Percentiles rank a stretch among this genome's conserved stretches.
These are phyloP conservation scores for Xylariaceae sp. DNA, from an alignment of 2,329 filamentous ascomycete genomes.

Conservation along the genomic window DNA sequence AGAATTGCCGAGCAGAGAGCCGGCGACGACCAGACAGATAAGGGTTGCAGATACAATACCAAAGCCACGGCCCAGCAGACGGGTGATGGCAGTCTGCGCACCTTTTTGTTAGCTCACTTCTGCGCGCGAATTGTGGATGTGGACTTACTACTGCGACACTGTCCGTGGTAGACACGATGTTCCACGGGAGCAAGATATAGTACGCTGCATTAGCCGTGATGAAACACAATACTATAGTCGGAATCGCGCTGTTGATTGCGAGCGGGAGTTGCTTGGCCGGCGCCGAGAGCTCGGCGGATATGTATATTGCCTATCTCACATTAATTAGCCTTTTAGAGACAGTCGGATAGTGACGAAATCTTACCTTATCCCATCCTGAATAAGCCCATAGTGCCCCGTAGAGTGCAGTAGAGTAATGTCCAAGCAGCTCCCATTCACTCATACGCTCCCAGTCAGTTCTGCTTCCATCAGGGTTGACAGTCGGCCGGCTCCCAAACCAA, in stretches of 20 bases:
- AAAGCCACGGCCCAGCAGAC: slow-evolving; percentile 58
- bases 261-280: slow-evolving; percentile 62
- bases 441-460: slow-evolving; percentile 56
- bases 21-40: slow-evolving; percentile 66
- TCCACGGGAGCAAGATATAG: slow-evolving; percentile 67
- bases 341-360: slow-evolving; percentile 16
- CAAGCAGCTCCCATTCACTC: slow-evolving; percentile 62
- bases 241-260: slow-evolving; percentile 66
- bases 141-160: slow-evolving; percentile 65
- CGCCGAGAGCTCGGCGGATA: slow-evolving; percentile 57
- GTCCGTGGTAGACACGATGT: slow-evolving; percentile 61
- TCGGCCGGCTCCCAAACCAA: slow-evolving; percentile 62
- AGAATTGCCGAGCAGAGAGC: slow-evolving; percentile 66
- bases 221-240: slow-evolving; percentile 65
- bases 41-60: slow-evolving; percentile 61
- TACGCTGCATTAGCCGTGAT: slow-evolving; percentile 66
- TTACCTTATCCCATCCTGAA: slow-evolving; percentile 69
- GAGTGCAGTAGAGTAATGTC: slow-evolving; percentile 64
- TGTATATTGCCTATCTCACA: slow-evolving; percentile 55
- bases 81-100: slow-evolving; percentile 58
- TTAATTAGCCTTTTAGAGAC: background rate
- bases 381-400: slow-evolving; percentile 70
- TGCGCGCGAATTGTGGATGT: background rate
- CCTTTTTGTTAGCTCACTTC: slow-evolving; percentile 3
- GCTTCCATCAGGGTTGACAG: slow-evolving; percentile 54